Evolutionary conservation across 345 rosid genomes (phyloP).

Genomic region (Gossypium bickii): DNA sequence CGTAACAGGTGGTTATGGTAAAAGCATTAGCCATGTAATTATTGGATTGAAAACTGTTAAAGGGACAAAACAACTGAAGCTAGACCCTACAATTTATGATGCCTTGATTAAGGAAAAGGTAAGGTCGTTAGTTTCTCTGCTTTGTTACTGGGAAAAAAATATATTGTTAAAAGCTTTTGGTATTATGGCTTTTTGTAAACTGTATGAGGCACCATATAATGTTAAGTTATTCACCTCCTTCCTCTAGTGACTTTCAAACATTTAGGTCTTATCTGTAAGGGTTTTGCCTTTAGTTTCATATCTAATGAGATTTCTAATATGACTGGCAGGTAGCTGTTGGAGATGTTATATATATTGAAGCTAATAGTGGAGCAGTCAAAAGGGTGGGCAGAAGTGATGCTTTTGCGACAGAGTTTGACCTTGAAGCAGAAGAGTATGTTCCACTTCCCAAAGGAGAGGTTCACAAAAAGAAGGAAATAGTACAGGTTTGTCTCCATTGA

Average conservation of each 20-base stretch:
- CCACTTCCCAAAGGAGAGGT: conserved; percentile 99
- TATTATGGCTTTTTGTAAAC: background rate
- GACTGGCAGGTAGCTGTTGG: conserved; percentile 85
- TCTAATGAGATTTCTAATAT: background rate
- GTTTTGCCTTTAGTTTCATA: conserved; percentile 7
- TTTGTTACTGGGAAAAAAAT: background rate
- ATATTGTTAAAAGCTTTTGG: background rate
- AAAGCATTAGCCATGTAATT: conserved; percentile 94
- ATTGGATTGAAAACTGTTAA: conserved; percentile 93
- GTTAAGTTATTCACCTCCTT: background rate
- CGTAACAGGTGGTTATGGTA: conserved; percentile 89
- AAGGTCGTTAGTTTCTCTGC: conserved; percentile 21
- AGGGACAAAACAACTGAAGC: conserved; percentile 92
- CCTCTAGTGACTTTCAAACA: background rate
- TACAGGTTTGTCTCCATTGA: conserved; percentile 57
- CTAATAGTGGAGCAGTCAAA: conserved; percentile 97
- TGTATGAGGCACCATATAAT: background rate
- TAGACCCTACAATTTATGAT: conserved; percentile 99
- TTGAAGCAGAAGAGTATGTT: conserved; percentile 99
- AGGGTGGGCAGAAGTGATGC: conserved; percentile 97
- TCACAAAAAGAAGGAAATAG: conserved; percentile 97
- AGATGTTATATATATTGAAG: conserved; percentile 96
- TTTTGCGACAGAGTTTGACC: conserved; percentile 92
- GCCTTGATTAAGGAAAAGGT: conserved; percentile 97
- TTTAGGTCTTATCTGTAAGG: background rate